Conservation (phyloP, 352 stramenopile genomes). For the Nothophytophthora sp. region DNA sequence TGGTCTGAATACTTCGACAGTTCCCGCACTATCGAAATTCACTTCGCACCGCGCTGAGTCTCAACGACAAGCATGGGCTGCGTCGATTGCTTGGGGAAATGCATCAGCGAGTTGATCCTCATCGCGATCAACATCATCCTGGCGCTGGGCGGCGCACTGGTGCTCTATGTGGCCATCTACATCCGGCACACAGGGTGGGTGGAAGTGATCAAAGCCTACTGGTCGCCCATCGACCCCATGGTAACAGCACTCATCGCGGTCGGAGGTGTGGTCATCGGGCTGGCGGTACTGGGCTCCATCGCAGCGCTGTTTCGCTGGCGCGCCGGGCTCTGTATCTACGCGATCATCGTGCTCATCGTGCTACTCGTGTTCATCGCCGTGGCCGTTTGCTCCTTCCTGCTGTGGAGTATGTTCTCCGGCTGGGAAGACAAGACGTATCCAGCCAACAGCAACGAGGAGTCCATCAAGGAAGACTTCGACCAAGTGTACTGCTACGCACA, state of each 20-base stretch:
- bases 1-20: too few species aligned
- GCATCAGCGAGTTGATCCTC: slow-evolving; percentile 41
- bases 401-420: slow-evolving; percentile 39
- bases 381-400: slow-evolving; percentile 45
- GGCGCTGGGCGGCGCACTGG: slow-evolving; percentile 46
- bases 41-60: neutral
- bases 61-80: slow-evolving; percentile 23
- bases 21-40: too few species aligned
- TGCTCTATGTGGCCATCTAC: slow-evolving; percentile 52
- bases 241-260: slow-evolving; percentile 50
- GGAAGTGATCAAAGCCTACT: slow-evolving; percentile 52
- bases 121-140: slow-evolving; percentile 64
- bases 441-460: slow-evolving; percentile 33
- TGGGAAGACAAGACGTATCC: slow-evolving; percentile 52
- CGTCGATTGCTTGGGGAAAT: slow-evolving; percentile 26
- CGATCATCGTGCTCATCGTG: slow-evolving; percentile 46
- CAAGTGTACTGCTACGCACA: slow-evolving; percentile 73
- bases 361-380: slow-evolving; percentile 53
- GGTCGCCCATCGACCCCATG: slow-evolving; percentile 38
- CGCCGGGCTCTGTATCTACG: slow-evolving; percentile 54
- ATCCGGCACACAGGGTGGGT: slow-evolving; percentile 52
- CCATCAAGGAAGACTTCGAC: slow-evolving; percentile 59
- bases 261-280: slow-evolving; percentile 46
- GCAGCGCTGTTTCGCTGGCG: slow-evolving; percentile 55
- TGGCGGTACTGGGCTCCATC: slow-evolving; percentile 56